A percentile compares a stretch with the other conserved stretches of the same genome.
phyloP scores from a whole-genome alignment of 2,329 filamentous ascomycete species.

The Cladophialophora immunda region DNA sequence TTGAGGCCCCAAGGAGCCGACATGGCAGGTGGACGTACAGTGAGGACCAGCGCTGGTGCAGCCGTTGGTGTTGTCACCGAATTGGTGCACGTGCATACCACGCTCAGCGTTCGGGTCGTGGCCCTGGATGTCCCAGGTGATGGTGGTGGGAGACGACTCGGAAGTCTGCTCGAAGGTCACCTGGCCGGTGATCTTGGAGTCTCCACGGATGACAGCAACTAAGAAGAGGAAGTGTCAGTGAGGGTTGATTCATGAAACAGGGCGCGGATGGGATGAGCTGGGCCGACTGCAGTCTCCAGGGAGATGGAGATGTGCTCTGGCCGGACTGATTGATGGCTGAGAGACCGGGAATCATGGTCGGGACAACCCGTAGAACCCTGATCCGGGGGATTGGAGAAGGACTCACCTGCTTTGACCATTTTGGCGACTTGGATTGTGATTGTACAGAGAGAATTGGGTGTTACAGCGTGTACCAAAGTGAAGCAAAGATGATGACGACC shows the following conservation, averaged over 20 bases:
- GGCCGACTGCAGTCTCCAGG: slow-evolving; percentile 25
- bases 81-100: slow-evolving; percentile 98
- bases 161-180: slow-evolving; percentile 92
- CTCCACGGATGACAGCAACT: slow-evolving; percentile 98
- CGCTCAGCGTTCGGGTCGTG: slow-evolving; percentile 95
- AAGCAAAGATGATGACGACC: slow-evolving; percentile 4
- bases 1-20: not conserved
- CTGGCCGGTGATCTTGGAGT: slow-evolving; percentile 93
- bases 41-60: slow-evolving; percentile 98
- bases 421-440: slow-evolving; percentile 65
- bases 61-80: slow-evolving; percentile 99
- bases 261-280: slow-evolving; percentile 20
- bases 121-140: slow-evolving; percentile 92
- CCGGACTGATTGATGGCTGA: slow-evolving; percentile 29
- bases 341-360: slow-evolving; percentile 14
- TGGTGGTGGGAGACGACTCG: slow-evolving; percentile 82
- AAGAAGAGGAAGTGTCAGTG: slow-evolving; percentile 41
- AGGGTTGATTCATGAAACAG: not conserved
- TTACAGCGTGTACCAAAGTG: slow-evolving; percentile 9
- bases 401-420: slow-evolving; percentile 98
- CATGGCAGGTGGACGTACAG: slow-evolving; percentile 70
- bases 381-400: not conserved
- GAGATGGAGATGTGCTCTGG: not conserved
- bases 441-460: slow-evolving; percentile 12
- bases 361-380: not conserved